Conservation (phyloP, 1,139 yeast species). For the Scheffersomyces titani region DNA sequence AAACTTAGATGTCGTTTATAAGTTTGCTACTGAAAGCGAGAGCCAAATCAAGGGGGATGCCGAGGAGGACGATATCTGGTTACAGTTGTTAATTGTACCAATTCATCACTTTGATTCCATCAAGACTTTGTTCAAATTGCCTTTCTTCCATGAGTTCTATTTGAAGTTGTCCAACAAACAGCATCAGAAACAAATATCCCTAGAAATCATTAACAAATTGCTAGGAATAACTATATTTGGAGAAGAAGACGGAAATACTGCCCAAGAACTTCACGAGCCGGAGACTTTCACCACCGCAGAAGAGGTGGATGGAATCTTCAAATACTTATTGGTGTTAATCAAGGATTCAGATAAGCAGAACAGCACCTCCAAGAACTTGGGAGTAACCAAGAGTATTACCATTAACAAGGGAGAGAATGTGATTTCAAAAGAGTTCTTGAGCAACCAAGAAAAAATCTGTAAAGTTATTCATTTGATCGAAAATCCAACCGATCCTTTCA, state of each 20-base stretch:
- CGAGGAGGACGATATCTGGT: constrained; percentile 47
- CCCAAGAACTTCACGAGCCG: constrained; percentile 4
- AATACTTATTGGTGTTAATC: constrained; percentile 40
- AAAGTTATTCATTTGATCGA: constrained; percentile 67
- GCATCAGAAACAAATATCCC: constrained; percentile 41
- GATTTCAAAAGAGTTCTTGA: constrained; percentile 39
- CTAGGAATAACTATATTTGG: constrained; percentile 12
- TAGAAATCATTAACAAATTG: constrained; percentile 44
- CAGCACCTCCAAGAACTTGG: constrained; percentile 40
- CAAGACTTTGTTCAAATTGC: constrained; percentile 28
- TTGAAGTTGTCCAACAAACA: constrained; percentile 31
- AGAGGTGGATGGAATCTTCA: constrained; percentile 48
- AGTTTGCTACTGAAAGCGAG: constrained; percentile 57
- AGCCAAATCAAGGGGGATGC: constrained; percentile 16
- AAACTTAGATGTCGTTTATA: constrained; percentile 63
- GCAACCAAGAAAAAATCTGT: constrained; percentile 69
- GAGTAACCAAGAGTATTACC: constrained; percentile 34
- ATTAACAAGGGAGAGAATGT: constrained; percentile 32
- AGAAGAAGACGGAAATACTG: constrained; percentile 10
- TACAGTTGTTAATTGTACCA: constrained; percentile 59
- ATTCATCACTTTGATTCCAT: constrained; percentile 43
- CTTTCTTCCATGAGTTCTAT: constrained; percentile 45
- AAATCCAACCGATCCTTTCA: constrained; percentile 45
- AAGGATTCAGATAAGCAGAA: constrained; percentile 29
- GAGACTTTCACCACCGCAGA: constrained; percentile 24